Evolutionary conservation across 2,329 filamentous ascomycete genomes (phyloP).

Genomic region (Alternaria arbusti): DNA sequence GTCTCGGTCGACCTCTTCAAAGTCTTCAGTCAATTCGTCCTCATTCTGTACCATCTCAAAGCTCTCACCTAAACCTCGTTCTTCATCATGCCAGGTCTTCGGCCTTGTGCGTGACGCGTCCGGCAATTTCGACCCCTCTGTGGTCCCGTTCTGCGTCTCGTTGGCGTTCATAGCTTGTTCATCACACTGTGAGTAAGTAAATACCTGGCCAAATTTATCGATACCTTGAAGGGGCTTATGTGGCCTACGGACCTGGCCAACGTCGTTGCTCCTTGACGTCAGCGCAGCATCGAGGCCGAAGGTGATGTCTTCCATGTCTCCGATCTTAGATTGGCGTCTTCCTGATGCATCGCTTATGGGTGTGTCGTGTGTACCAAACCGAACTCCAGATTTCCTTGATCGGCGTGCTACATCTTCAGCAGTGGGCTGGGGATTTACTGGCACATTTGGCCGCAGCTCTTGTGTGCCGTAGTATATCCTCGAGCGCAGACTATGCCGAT

Average conservation of each 20-base stretch:
- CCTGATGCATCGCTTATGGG: too few species aligned
- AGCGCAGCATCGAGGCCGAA: background rate
- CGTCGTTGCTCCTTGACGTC: too few species aligned
- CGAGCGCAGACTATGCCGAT: background rate
- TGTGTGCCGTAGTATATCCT: background rate
- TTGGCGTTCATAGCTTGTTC: background rate
- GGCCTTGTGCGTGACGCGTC: too few species aligned
- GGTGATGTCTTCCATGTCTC: background rate
- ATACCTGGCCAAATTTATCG: background rate
- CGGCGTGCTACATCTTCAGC: background rate
- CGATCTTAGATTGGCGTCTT: background rate
- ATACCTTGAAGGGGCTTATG: background rate
- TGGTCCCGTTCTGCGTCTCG: background rate
- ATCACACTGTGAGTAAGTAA: background rate
- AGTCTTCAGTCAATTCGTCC: background rate
- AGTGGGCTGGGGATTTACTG: background rate
- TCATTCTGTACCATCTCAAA: background rate
- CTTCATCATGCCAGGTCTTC: background rate
- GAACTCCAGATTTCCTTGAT: background rate
- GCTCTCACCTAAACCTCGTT: background rate
- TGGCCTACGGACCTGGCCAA: background rate
- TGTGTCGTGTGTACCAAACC: background rate
- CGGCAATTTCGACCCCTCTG: rapidly evolving
- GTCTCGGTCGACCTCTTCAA: background rate
- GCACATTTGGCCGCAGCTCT: background rate